These are phyloP conservation scores for Ascochyta rabiei DNA, from an alignment of 2,329 filamentous ascomycete species.

Conservation along the genomic window DNA sequence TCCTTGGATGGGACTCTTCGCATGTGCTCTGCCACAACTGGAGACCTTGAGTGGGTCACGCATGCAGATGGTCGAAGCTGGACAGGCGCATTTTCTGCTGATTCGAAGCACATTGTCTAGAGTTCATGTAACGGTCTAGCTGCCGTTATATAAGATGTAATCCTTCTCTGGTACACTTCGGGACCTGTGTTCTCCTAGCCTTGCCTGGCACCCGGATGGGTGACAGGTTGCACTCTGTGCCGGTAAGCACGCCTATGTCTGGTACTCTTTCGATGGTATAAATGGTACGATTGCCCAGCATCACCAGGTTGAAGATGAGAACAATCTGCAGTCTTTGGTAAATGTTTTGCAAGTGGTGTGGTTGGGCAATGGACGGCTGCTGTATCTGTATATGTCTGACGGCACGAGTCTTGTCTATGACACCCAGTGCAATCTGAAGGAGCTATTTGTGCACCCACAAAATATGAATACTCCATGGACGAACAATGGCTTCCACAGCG, in stretches of 20 bases:
- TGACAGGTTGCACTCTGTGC: slow-evolving; percentile 30
- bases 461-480: slow-evolving; percentile 16
- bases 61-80: slow-evolving; percentile 28
- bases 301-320: slow-evolving; percentile 20
- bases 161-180: slow-evolving; percentile 17
- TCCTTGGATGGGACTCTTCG: slow-evolving; percentile 39
- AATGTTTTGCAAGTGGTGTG: slow-evolving; percentile 20
- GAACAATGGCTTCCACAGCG: slow-evolving; percentile 21
- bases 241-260: slow-evolving; percentile 28
- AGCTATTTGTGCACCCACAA: slow-evolving; percentile 30
- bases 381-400: slow-evolving; percentile 26
- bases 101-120: slow-evolving; percentile 35
- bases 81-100: slow-evolving; percentile 34
- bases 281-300: slow-evolving; percentile 27
- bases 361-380: slow-evolving; percentile 25
- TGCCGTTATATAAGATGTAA: slow-evolving; percentile 27
- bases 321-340: slow-evolving; percentile 4
- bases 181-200: slow-evolving; percentile 26
- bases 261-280: slow-evolving; percentile 28
- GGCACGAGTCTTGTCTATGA: slow-evolving; percentile 35
- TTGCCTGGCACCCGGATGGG: slow-evolving; percentile 35
- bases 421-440: slow-evolving; percentile 31
- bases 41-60: slow-evolving; percentile 28
- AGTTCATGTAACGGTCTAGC: slow-evolving; percentile 20
- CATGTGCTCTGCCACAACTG: slow-evolving; percentile 30